Conservation (phyloP, 805 yeast genomes). For the Spathaspora gorwiae region DNA sequence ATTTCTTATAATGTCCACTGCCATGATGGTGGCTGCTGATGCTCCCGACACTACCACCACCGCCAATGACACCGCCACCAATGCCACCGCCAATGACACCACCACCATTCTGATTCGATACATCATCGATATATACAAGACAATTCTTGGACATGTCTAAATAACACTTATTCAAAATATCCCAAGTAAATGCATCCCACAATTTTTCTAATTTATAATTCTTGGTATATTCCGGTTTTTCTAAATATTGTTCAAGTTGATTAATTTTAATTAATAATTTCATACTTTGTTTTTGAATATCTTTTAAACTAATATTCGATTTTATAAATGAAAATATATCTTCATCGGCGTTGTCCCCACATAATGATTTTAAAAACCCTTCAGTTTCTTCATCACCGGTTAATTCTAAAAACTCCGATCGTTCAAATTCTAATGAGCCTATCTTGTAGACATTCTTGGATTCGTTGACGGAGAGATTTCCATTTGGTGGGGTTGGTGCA, state of each 20-base stretch:
- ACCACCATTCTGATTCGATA: constrained; percentile 6
- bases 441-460: constrained; percentile 36
- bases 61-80: too few relatives aligned
- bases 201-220: constrained; percentile 15
- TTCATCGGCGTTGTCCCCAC: constrained; percentile 18
- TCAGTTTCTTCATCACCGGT: constrained; percentile 48
- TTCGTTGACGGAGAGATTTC: constrained; percentile 19
- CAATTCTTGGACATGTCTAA: constrained; percentile 29
- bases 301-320: constrained; percentile 39
- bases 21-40: too few relatives aligned
- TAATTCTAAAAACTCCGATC: constrained; percentile 43
- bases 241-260: constrained; percentile 26
- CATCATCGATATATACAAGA: constrained; percentile 26
- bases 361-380: constrained; percentile 47
- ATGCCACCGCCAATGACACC: too few relatives aligned
- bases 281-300: constrained; percentile 37
- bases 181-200: constrained; percentile 34
- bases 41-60: too few relatives aligned
- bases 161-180: constrained; percentile 23
- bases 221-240: constrained; percentile 28
- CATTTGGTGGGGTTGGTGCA: constrained; percentile 1
- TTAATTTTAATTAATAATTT: constrained; percentile 26
- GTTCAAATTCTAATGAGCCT: constrained; percentile 48
- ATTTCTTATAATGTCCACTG: constrained; percentile 21
- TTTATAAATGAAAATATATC: constrained; percentile 37